phyloP scores from a whole-genome alignment of 176 grass and related monocot genomes.

The Saccharum spontaneum region DNA sequence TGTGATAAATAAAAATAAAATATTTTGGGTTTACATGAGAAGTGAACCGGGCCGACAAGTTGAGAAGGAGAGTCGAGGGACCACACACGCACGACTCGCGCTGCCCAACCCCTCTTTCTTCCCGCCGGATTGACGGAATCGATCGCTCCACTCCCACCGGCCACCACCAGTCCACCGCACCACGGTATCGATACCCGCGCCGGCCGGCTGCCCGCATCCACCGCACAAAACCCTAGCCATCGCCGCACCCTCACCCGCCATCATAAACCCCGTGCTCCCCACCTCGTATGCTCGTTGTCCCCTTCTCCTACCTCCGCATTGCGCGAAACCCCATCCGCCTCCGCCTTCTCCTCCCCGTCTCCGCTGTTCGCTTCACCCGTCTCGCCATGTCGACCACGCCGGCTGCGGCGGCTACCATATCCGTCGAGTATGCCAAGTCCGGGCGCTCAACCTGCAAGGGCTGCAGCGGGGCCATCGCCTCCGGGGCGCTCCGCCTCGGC shows the following conservation, averaged over 20 bases:
- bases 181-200: conserved; percentile 7
- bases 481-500: conserved; percentile 59
- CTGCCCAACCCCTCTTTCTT: conserved; percentile 13
- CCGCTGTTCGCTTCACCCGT: not conserved
- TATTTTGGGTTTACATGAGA: too few species aligned
- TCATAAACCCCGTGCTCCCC: not conserved
- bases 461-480: conserved; percentile 50
- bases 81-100: too few species aligned
- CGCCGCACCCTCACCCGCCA: not conserved
- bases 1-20: too few species aligned
- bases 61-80: too few species aligned
- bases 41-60: too few species aligned
- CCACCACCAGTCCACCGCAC: not conserved
- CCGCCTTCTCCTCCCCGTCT: conserved; percentile 2
- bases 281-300: conserved; percentile 13
- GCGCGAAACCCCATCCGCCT: not conserved
- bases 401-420: conserved; percentile 35
- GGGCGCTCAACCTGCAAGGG: conserved; percentile 74
- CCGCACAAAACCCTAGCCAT: conserved; percentile 40
- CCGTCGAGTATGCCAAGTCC: conserved; percentile 76
- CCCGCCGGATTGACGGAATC: conserved; percentile 18
- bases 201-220: not conserved
- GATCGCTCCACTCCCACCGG: not conserved
- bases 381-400: conserved; percentile 29
- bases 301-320: conserved; percentile 22